These are phyloP conservation scores for Blepharisma undulans DNA, from an alignment of 169 alveolate genomes.

Conservation along the genomic window DNA sequence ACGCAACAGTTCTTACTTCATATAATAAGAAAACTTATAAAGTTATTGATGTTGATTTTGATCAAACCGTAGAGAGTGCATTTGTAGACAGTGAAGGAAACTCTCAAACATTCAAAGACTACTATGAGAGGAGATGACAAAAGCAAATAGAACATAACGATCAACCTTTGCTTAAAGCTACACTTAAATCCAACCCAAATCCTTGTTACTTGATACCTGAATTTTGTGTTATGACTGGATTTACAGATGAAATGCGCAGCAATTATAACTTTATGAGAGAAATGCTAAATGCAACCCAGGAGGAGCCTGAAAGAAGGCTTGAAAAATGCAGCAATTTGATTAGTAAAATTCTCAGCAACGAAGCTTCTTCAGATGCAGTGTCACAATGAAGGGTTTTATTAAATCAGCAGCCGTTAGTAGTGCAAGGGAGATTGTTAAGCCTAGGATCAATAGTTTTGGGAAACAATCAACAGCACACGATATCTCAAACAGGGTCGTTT, in stretches of 20 bases:
- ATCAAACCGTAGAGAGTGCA: not conserved
- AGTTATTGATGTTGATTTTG: conserved; percentile 22
- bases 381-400: not conserved
- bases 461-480: not conserved
- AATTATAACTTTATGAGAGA: conserved; percentile 75
- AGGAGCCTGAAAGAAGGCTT: conserved; percentile 15
- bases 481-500: conserved; percentile 37
- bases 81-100: not conserved
- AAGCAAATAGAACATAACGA: not conserved
- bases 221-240: conserved; percentile 82
- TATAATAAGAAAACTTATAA: conserved; percentile 24
- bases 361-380: not conserved
- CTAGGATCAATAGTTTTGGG: conserved; percentile 29
- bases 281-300: conserved; percentile 62
- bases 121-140: not conserved
- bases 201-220: conserved; percentile 76
- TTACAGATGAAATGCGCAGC: conserved; percentile 63
- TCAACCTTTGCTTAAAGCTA: conserved; percentile 18
- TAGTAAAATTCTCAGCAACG: not conserved
- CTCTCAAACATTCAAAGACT: not conserved
- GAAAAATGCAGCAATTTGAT: conserved; percentile 5
- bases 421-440: not conserved
- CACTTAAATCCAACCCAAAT: not conserved
- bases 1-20: conserved; percentile 26
- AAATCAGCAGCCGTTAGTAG: not conserved